Conservation (phyloP, 352 stramenopile species). For the Globisporangium megalacanthum region DNA sequence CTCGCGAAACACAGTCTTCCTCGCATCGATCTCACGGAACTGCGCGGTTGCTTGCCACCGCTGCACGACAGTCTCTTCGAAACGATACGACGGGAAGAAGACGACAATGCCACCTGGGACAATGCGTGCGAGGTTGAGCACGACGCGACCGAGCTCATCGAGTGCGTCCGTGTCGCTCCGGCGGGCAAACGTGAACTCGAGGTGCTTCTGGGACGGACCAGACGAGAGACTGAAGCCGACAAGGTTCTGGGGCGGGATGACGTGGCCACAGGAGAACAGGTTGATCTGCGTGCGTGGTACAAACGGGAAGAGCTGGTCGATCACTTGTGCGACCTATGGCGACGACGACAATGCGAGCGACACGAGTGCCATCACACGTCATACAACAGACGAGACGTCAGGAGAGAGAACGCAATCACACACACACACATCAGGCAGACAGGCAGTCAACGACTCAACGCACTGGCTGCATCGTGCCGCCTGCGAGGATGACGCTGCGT, state of each 20-base stretch:
- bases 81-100: slow-evolving; percentile 97
- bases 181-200: slow-evolving; percentile 94
- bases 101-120: slow-evolving; percentile 95
- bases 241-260: slow-evolving; percentile 94
- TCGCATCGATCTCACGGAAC: slow-evolving; percentile 78
- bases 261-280: slow-evolving; percentile 97
- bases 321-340: slow-evolving; percentile 87
- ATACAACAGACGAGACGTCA: slow-evolving; percentile 2
- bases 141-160: slow-evolving; percentile 92
- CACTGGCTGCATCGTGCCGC: slow-evolving; percentile 97
- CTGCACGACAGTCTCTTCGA: slow-evolving; percentile 87
- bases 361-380: not conserved
- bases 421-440: not conserved
- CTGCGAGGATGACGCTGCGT: slow-evolving; percentile 94
- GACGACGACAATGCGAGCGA: not conserved
- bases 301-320: slow-evolving; percentile 90
- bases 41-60: slow-evolving; percentile 84
- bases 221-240: slow-evolving; percentile 60
- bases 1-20: slow-evolving; percentile 93
- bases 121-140: slow-evolving; percentile 89
- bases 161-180: slow-evolving; percentile 69
- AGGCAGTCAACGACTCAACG: slow-evolving; percentile 1
- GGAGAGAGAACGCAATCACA: not conserved
- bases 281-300: slow-evolving; percentile 76
- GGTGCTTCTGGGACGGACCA: slow-evolving; percentile 81